A percentile compares a stretch with the other conserved stretches of the same genome.
phyloP scores from a whole-genome alignment of 2,329 filamentous ascomycete species.

The Colletotrichum siamense region DNA sequence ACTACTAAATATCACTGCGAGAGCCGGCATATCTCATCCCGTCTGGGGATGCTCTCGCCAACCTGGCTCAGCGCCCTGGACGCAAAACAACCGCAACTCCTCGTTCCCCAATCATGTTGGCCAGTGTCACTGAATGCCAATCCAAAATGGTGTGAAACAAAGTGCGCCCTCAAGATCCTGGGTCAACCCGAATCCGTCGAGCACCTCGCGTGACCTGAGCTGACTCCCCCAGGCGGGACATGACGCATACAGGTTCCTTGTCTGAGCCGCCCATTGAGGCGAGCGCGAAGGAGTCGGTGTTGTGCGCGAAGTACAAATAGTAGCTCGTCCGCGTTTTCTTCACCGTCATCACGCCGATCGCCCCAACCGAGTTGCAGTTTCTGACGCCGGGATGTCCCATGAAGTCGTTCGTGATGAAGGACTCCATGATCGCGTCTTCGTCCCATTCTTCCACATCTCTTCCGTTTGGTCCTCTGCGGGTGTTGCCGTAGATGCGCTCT shows the following conservation, averaged over 20 bases:
- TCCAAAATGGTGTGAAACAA: neutral
- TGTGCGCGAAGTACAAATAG: slow-evolving; percentile 93
- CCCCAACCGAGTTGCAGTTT: slow-evolving; percentile 80
- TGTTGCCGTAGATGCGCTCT: slow-evolving; percentile 79
- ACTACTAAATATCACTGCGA: slow-evolving; percentile 1
- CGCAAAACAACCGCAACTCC: neutral
- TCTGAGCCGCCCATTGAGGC: slow-evolving; percentile 88
- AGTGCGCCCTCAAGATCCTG: neutral
- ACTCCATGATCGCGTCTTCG: slow-evolving; percentile 75
- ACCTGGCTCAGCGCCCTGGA: neutral
- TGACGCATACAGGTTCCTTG: slow-evolving; percentile 76
- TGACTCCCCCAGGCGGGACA: slow-evolving; percentile 74
- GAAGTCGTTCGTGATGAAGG: slow-evolving; percentile 88
- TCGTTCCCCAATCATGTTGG: neutral
- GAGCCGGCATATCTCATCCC: neutral
- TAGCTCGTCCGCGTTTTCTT: slow-evolving; percentile 81
- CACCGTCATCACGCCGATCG: slow-evolving; percentile 88
- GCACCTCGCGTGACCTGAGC: slow-evolving; percentile 61
- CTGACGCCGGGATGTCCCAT: slow-evolving; percentile 88
- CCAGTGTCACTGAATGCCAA: neutral
- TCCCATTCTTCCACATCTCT: slow-evolving; percentile 71
- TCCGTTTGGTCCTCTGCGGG: slow-evolving; percentile 64
- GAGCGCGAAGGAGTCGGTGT: slow-evolving; percentile 87
- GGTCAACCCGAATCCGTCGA: slow-evolving; percentile 47
- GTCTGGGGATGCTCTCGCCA: neutral